Percentiles rank a stretch among this genome's conserved stretches.
phyloP scores from a whole-genome alignment of 2,329 filamentous ascomycete genomes.

The Bipolaris bicolor region DNA sequence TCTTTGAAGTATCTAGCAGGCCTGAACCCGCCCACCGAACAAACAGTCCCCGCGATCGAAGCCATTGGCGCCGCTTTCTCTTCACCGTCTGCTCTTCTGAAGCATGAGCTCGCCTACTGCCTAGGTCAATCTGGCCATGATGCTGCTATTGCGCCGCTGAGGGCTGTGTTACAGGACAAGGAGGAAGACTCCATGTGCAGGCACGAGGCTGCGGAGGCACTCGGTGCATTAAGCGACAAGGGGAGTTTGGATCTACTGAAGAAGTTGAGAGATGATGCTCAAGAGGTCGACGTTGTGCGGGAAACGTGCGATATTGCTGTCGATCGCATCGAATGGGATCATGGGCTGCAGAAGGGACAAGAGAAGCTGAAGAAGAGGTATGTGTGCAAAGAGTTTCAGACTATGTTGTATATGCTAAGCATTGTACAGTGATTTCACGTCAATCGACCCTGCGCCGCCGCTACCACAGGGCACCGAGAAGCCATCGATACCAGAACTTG shows the following conservation, averaged over 20 bases:
- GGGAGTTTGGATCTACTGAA: constrained; percentile 76
- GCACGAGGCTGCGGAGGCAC: constrained; percentile 93
- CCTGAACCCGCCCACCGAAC: constrained; percentile 62
- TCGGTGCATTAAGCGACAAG: constrained; percentile 82
- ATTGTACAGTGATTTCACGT: constrained; percentile 82
- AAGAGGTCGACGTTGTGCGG: constrained; percentile 79
- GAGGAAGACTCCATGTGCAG: constrained; percentile 93
- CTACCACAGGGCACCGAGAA: constrained; percentile 70
- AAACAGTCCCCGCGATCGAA: constrained; percentile 68
- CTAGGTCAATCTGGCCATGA: constrained; percentile 86
- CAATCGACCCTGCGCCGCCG: constrained; percentile 92
- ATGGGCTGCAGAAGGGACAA: constrained; percentile 60
- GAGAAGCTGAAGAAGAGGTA: constrained; percentile 85
- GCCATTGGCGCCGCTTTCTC: constrained; percentile 88
- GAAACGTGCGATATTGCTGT: constrained; percentile 98
- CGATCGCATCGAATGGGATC: constrained; percentile 92
- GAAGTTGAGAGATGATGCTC: constrained; percentile 73
- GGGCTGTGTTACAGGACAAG: constrained; percentile 74
- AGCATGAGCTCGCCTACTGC: constrained; percentile 97
- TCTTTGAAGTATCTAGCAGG: constrained; percentile 93
- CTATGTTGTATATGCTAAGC: constrained; percentile 17
- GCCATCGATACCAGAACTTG: constrained; percentile 74
- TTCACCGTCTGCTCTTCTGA: constrained; percentile 86
- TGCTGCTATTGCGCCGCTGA: constrained; percentile 74
- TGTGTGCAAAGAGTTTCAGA: constrained; percentile 20